phyloP scores from a whole-genome alignment of 768 basidiomycete species.

The Suillus placidus region DNA sequence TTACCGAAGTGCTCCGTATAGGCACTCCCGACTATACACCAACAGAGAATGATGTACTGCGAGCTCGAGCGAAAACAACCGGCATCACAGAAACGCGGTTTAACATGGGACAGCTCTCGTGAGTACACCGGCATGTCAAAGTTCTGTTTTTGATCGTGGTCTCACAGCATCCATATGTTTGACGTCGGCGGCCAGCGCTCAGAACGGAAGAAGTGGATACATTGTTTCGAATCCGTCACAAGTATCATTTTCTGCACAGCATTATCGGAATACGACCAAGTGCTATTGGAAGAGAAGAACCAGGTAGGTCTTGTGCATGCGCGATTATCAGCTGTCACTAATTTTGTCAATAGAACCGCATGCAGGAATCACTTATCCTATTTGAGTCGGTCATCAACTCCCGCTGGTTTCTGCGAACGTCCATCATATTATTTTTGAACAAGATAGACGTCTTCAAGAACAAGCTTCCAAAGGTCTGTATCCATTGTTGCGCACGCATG shows the following conservation, averaged over 20 bases:
- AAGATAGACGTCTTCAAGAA: slow-evolving; percentile 79
- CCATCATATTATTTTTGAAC: slow-evolving; percentile 69
- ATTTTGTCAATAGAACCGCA: slow-evolving; percentile 56
- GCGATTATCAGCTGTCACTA: not conserved
- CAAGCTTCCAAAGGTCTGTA: slow-evolving; percentile 58
- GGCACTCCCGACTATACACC: slow-evolving; percentile 81
- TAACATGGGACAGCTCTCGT: slow-evolving; percentile 67
- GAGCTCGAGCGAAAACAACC: slow-evolving; percentile 86
- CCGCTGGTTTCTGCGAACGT: slow-evolving; percentile 70
- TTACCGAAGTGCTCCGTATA: slow-evolving; percentile 82
- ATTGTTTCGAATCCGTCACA: slow-evolving; percentile 80
- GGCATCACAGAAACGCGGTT: slow-evolving; percentile 91
- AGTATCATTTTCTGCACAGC: slow-evolving; percentile 79
- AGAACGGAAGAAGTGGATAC: slow-evolving; percentile 83
- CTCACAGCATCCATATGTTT: slow-evolving; percentile 63
- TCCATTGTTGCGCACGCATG: not conserved
- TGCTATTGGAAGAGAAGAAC: slow-evolving; percentile 58
- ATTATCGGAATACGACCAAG: slow-evolving; percentile 76
- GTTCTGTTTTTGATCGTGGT: not conserved
- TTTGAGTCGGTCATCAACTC: slow-evolving; percentile 83
- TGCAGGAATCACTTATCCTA: slow-evolving; percentile 72
- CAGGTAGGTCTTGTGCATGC: slow-evolving; percentile 27
- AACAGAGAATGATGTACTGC: slow-evolving; percentile 82
- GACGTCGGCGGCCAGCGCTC: slow-evolving; percentile 81
- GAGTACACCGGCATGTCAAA: slow-evolving; percentile 21